Evolutionary conservation across 306 rosid species (phyloP).

Genomic region (Prunus armeniaca): DNA sequence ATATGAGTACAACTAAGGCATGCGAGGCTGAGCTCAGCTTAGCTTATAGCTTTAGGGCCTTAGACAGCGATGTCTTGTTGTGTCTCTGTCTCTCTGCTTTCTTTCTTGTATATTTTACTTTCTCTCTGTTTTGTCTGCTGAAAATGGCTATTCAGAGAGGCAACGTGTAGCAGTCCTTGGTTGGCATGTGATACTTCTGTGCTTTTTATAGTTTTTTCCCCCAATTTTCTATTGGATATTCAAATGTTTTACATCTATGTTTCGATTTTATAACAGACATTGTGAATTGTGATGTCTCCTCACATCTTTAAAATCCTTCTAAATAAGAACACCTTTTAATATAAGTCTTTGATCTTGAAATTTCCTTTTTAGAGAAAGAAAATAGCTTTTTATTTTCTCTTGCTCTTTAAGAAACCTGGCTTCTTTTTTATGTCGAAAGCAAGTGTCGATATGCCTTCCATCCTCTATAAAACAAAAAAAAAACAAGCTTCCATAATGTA

Average conservation of each 20-base stretch:
- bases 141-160: conserved; percentile 24
- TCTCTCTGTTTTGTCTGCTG: conserved; percentile 12
- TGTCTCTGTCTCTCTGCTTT: conserved; percentile 31
- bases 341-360: not conserved
- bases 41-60: not conserved
- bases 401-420: not conserved
- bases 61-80: conserved; percentile 52
- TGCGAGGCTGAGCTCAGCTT: conserved; percentile 18
- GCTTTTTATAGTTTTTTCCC: not conserved
- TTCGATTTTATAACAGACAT: too few species aligned
- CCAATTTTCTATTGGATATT: not conserved
- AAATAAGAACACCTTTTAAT: not conserved
- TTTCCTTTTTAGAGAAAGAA: not conserved
- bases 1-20: conserved; percentile 13
- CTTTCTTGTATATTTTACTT: not conserved
- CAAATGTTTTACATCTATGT: not conserved
- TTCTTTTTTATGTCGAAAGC: too few species aligned
- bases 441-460: too few species aligned
- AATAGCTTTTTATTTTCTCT: not conserved
- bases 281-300: too few species aligned
- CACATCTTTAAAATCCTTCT: too few species aligned
- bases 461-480: too few species aligned
- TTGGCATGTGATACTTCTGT: conserved; percentile 28
- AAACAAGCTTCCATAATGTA: too few species aligned
- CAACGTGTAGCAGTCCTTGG: conserved; percentile 26